phyloP scores from a whole-genome alignment of 75 land plant species.

The Sequoiadendron giganteum region DNA sequence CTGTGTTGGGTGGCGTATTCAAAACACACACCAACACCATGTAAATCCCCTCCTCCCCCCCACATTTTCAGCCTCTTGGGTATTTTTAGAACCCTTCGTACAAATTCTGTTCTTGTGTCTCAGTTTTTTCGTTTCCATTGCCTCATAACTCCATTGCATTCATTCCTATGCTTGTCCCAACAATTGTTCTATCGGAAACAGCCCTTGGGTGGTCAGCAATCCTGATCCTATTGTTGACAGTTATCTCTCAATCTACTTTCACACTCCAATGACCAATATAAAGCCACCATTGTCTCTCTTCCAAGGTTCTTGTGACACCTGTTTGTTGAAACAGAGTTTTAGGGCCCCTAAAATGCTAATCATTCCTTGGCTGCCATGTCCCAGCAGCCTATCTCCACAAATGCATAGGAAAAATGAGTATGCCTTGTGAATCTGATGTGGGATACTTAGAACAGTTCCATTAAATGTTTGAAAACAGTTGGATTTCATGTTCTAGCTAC shows the following conservation, averaged over 20 bases:
- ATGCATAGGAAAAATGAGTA: neutral
- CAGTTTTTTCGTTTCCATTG: too few species aligned
- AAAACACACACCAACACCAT: too few species aligned
- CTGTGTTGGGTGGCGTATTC: too few species aligned
- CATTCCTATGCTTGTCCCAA: too few species aligned
- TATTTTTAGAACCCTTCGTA: too few species aligned
- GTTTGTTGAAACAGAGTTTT: too few species aligned
- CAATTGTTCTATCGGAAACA: too few species aligned
- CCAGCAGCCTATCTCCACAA: neutral
- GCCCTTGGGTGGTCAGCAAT: neutral
- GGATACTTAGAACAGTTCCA: neutral
- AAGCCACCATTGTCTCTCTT: neutral
- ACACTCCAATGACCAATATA: neutral
- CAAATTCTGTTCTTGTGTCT: too few species aligned
- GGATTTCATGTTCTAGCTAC: neutral
- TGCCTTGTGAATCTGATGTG: neutral
- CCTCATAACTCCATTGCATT: too few species aligned
- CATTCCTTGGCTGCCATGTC: neutral
- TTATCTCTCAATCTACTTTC: neutral
- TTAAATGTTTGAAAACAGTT: neutral
- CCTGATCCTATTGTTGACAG: neutral
- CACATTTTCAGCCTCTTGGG: too few species aligned
- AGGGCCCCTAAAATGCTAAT: neutral
- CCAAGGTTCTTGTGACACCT: neutral
- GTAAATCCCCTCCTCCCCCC: too few species aligned